Percentiles rank a stretch among this genome's conserved stretches.
Evolutionary conservation across 805 yeast genomes (phyloP).

Genomic region (Candida suzukii): DNA sequence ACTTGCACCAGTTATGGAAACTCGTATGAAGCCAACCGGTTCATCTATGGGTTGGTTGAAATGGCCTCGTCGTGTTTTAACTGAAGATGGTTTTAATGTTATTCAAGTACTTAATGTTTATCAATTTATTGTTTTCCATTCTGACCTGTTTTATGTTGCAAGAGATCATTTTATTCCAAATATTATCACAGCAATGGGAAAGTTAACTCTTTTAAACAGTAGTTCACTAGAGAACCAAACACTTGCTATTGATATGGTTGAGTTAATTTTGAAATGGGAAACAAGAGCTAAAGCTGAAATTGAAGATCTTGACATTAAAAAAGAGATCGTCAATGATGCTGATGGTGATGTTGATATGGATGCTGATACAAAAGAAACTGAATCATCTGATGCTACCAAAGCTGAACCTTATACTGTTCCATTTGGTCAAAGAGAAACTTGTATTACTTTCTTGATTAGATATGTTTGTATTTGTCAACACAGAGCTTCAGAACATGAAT

Average conservation of each 20-base stretch:
- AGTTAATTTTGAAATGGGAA: slow-evolving; percentile 83
- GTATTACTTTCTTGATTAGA: slow-evolving; percentile 80
- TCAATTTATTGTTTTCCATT: slow-evolving; percentile 80
- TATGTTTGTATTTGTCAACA: slow-evolving; percentile 83
- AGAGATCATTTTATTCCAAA: slow-evolving; percentile 86
- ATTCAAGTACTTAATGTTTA: slow-evolving; percentile 82
- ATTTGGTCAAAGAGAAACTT: slow-evolving; percentile 77
- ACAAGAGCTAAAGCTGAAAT: slow-evolving; percentile 32
- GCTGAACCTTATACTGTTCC: slow-evolving; percentile 56
- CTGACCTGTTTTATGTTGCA: slow-evolving; percentile 76
- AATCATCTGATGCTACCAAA: slow-evolving; percentile 34
- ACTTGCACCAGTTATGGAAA: slow-evolving; percentile 79
- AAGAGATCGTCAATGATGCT: background rate
- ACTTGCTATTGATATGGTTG: slow-evolving; percentile 85
- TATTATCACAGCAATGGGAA: slow-evolving; percentile 88
- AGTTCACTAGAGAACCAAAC: slow-evolving; percentile 77
- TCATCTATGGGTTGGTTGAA: slow-evolving; percentile 70
- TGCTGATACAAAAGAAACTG: slow-evolving; percentile 3
- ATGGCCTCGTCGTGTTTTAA: slow-evolving; percentile 88
- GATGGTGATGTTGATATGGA: slow-evolving; percentile 2
- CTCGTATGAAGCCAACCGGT: slow-evolving; percentile 50
- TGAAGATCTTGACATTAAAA: slow-evolving; percentile 4
- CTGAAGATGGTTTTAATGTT: slow-evolving; percentile 85
- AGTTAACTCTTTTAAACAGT: slow-evolving; percentile 69
- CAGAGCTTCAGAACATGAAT: slow-evolving; percentile 73